Evolutionary conservation across 169 alveolate species (phyloP).

Genomic region (Perkinsus marinus): DNA sequence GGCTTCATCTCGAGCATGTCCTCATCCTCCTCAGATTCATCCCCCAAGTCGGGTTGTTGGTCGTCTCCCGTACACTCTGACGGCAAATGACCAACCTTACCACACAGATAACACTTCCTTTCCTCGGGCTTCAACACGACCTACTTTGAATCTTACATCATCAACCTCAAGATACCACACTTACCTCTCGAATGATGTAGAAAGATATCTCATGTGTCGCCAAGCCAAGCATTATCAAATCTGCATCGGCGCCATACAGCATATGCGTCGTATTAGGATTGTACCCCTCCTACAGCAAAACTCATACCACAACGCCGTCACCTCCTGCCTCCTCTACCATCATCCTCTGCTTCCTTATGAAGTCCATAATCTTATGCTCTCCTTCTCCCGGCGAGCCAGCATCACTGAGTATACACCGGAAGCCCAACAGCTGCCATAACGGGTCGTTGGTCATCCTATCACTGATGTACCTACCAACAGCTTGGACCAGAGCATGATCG

Average conservation of each 20-base stretch:
- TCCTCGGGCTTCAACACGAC: too few species aligned
- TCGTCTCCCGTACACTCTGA: too few species aligned
- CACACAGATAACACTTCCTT: too few species aligned
- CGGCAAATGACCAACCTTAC: too few species aligned
- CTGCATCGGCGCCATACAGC: conserved; percentile 98
- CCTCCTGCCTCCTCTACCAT: neutral
- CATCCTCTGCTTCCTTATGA: conserved; percentile 65
- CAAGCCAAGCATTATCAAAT: conserved; percentile 88
- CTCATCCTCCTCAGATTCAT: too few species aligned
- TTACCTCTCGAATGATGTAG: conserved; percentile 72
- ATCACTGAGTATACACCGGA: conserved; percentile 80
- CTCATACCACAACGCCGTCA: neutral
- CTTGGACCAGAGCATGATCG: neutral
- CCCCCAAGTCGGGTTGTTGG: too few species aligned
- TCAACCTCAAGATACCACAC: too few species aligned
- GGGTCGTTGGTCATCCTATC: conserved; percentile 71
- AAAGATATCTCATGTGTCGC: conserved; percentile 90
- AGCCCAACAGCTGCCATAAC: conserved; percentile 72
- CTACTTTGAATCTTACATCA: too few species aligned
- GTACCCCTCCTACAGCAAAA: conserved; percentile 26
- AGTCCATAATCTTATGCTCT: conserved; percentile 95
- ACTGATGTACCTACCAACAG: conserved; percentile 56
- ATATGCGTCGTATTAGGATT: conserved; percentile 88
- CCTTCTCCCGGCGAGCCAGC: conserved; percentile 98
- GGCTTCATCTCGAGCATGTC: too few species aligned